Base-by-base conservation (phyloP, 257 asterid genomes). In the Linderniella brevidens region DNA sequence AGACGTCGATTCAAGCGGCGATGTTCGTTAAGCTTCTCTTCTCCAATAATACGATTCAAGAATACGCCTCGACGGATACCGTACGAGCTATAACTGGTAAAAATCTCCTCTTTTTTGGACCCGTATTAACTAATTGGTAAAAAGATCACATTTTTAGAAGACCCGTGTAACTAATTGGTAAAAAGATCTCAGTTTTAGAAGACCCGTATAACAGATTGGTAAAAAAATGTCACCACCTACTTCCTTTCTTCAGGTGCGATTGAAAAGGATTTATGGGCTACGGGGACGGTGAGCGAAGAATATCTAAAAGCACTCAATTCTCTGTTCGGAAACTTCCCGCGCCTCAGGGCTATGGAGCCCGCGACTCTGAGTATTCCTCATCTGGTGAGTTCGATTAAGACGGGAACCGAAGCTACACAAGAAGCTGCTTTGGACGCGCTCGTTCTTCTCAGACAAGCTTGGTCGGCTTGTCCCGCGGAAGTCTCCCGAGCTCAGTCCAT, bases 401-500 rank as follows among this genome's bases (percentile, higher is more conserved):
- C 87, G 49, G 92, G 93, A 14, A 74, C 93, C 2, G 96, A 90
- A 76, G 93, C 92, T 48, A 73, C 93, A 52, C 98, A 90, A 79
- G 98, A 90, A 75, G 96, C 98, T 56, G 94, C 98, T 19, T 77
- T 90, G 74, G 98, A 90, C 54, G 82, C 98, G 5, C 72, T 90
- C 38, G 84, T 76, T 64, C 77, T 84, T 68, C 93, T 90, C 41
- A 61, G 98, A 66, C 96, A 90, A 69, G 96, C 98, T 44, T 90
- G 98, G 98, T 76, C 96, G 11, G 98, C 98, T 3, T 84, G 98
- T 62, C 94, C 93, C 8, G 92, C 94, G 13, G 98, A 90, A 71
- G 86, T 90, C 59, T 90, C 98, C 55, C 73, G 94, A 41, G 96
- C 98, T 0, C 98, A 90, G 45, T 90, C 96, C 49, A 85, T 84